Conservation (phyloP, 352 stramenopile genomes). For the Phytophthora idaei region DNA sequence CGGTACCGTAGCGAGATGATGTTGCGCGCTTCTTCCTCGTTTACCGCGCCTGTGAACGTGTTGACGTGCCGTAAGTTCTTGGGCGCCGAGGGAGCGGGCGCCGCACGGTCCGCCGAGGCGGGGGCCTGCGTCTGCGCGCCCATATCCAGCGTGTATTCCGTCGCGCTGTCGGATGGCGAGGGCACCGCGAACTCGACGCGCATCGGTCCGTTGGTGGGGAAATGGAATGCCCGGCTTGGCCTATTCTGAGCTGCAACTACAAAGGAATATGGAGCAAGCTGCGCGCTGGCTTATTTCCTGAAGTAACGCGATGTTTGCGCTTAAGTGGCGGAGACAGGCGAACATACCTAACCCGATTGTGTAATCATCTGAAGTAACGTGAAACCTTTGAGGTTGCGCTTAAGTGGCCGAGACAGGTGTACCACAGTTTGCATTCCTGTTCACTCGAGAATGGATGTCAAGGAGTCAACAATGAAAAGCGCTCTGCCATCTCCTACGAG, state of each 20-base stretch:
- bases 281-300: constrained; percentile 13
- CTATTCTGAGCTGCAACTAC: constrained; percentile 25
- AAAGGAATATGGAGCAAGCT: neutral
- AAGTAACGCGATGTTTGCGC: neutral
- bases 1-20: constrained; percentile 88
- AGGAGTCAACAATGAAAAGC: too few species aligned
- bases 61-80: constrained; percentile 67
- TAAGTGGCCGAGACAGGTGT: neutral
- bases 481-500: too few species aligned
- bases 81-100: constrained; percentile 19
- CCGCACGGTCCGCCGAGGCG: constrained; percentile 4
- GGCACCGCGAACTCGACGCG: constrained; percentile 74
- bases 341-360: too few species aligned
- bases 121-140: neutral
- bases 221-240: neutral
- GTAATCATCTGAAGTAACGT: too few species aligned
- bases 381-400: neutral
- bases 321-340: neutral
- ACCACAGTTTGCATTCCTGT: too few species aligned
- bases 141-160: constrained; percentile 71
- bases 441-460: too few species aligned
- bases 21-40: constrained; percentile 83
- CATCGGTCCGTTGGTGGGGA: constrained; percentile 39
- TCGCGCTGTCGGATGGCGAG: constrained; percentile 62
- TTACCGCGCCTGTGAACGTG: constrained; percentile 67